Conservation (phyloP, 345 rosid species). For the Lumnitzera littorea region DNA sequence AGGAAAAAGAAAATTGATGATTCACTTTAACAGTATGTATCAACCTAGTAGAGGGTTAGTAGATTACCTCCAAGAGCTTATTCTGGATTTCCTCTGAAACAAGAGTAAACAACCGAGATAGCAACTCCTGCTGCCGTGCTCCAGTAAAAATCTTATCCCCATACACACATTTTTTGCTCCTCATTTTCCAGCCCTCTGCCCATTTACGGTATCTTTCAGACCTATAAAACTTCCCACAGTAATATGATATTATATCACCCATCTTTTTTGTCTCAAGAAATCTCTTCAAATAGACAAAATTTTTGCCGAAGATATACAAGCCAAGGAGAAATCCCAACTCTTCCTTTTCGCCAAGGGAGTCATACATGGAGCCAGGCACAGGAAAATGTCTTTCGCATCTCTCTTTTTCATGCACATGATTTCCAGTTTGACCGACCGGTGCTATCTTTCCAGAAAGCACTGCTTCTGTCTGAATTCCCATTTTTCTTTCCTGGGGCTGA, state of each 20-base stretch:
- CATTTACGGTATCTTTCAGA: slow-evolving; percentile 41
- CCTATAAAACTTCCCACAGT: slow-evolving; percentile 51
- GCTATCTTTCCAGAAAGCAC: slow-evolving; percentile 6
- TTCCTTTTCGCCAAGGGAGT: slow-evolving; percentile 29
- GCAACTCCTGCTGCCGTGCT: slow-evolving; percentile 42
- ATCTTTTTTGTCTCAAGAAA: slow-evolving; percentile 37
- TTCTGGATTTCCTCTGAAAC: slow-evolving; percentile 28
- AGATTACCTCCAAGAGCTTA: slow-evolving; percentile 37
- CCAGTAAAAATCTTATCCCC: slow-evolving; percentile 57
- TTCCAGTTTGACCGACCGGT: neutral
- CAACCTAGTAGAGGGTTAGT: neutral
- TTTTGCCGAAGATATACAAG: slow-evolving; percentile 57
- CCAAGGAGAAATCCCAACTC: slow-evolving; percentile 44
- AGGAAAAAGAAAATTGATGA: neutral
- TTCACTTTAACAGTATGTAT: too few relatives aligned
- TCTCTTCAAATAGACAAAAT: slow-evolving; percentile 38
- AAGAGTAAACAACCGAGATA: slow-evolving; percentile 37
- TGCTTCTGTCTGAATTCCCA: slow-evolving; percentile 6
- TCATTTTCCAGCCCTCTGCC: slow-evolving; percentile 43
- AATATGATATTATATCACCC: slow-evolving; percentile 40
- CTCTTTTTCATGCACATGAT: slow-evolving; percentile 12
- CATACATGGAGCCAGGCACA: slow-evolving; percentile 32
- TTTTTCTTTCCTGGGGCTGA: slow-evolving; percentile 8
- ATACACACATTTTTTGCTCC: slow-evolving; percentile 29
- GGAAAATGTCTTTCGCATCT: slow-evolving; percentile 7